A percentile compares a stretch with the other conserved stretches of the same genome.
Evolutionary conservation across 108 stramenopile species (phyloP).

Genomic region (Halocafeteria seosinensis): DNA sequence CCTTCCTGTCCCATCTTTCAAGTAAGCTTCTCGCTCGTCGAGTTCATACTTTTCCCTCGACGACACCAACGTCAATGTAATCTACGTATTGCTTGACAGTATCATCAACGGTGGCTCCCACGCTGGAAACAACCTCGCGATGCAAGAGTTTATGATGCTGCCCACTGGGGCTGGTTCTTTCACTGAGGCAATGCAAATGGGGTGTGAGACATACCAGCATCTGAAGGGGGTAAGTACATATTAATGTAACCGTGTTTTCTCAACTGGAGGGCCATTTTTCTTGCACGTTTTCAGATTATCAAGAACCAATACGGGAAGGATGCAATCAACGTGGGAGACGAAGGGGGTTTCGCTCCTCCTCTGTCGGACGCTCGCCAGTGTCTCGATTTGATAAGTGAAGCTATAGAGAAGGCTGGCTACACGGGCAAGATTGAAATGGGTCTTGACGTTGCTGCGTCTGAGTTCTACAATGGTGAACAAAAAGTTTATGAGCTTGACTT

Average conservation of each 20-base stretch:
- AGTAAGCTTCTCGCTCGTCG: too few species aligned
- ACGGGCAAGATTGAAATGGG: slow-evolving; percentile 79
- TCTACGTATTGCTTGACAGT: too few species aligned
- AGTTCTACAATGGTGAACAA: slow-evolving; percentile 83
- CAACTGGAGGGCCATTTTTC: too few species aligned
- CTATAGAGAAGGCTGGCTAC: slow-evolving; percentile 79
- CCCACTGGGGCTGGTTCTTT: slow-evolving; percentile 85
- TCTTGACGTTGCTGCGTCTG: slow-evolving; percentile 91
- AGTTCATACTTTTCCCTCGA: too few species aligned
- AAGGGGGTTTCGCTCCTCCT: slow-evolving; percentile 97
- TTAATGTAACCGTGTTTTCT: too few species aligned
- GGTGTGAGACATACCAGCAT: slow-evolving; percentile 94
- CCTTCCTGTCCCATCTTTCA: slow-evolving; percentile 96
- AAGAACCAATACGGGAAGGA: slow-evolving; percentile 94
- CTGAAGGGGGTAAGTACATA: slow-evolving; percentile 88
- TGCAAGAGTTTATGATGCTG: slow-evolving; percentile 99
- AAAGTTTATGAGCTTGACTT: slow-evolving; percentile 98
- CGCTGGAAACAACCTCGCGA: slow-evolving; percentile 93
- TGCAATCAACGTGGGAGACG: slow-evolving; percentile 93
- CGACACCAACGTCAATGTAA: too few species aligned
- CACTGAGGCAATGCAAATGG: slow-evolving; percentile 87
- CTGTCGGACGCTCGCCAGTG: slow-evolving; percentile 64
- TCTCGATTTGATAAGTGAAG: slow-evolving; percentile 91
- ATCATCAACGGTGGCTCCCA: slow-evolving; percentile 98
- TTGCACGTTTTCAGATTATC: too few species aligned